Base-by-base conservation (phyloP, 345 rosid genomes). In the Capsella bursapastoris region DNA sequence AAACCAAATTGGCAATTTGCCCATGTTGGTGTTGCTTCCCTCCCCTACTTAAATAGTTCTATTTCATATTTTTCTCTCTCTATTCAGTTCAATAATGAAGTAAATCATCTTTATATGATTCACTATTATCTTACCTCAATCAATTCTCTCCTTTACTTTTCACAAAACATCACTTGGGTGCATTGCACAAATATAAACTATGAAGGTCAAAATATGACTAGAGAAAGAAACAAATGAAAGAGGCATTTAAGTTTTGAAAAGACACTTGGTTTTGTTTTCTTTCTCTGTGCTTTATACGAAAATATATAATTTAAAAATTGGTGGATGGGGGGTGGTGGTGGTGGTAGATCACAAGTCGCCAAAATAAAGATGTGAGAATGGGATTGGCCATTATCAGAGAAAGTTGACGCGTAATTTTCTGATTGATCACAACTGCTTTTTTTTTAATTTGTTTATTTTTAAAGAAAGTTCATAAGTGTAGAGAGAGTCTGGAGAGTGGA, bases 261-360 rank as follows among this genome's bases (percentile, higher is more conserved):
- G 74, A 77, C 67, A 25, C 43, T 28, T 57, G 57, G 32, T 76
- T 70, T 69, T 76, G 66, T 70, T 40, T 70, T 57, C 2, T 63
- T 22, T 37, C 40, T 56, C 8, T 43, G 15, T 47, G 55, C 40
- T 68, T 32, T 53, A 12, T 15, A 69, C 25, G 25, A 35, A 44
- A 14, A 35, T 44, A 38, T 3, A 31, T 34, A 40, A 10, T 27
- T 27, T 11, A 22, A 60, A 53, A 75, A 51, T 64, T 77, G 80
- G 72, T 77, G 80, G 80, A 77, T 76, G 80, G 80, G 37, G 35
- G 80, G 76, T 77, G 18, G 80, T 70, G 80, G 76, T 77, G n/a
- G 80, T 70, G 61, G 76, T 64, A 71, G 71, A 57, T 70, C 80
- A 64, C 48, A 64, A 71, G 72, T 77, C 72, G 72, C 66, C 62